Base-by-base conservation (phyloP, 202 grass and related monocot genomes). In the Musa balbisiana region DNA sequence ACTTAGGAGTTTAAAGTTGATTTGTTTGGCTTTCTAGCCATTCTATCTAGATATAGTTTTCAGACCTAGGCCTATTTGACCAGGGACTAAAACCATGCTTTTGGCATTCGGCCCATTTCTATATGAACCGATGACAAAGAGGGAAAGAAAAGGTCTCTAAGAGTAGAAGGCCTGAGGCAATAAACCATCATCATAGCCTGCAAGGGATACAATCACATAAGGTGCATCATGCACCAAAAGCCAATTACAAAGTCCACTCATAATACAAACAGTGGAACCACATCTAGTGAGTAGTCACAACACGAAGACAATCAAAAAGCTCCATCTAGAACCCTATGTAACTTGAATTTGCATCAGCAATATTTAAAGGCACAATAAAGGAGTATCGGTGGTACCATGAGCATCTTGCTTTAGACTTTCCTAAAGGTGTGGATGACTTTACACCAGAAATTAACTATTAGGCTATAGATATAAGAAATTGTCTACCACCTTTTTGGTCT, bases 401-500 rank as follows among this genome's bases (percentile, higher is more conserved):
- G 29, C 16, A 69, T 49, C 66, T 12, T 8, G 1, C 8, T 22
- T 21, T 10, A 64, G 10, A 64, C 62, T 64, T 64, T 64, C 62
- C 11, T 64, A 64, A 11, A 64, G 62, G 21, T 27, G 27, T 27
- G 27, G 0, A 6, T 43, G 4, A 43, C 33, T 43, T 15, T 16
- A 6, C 10, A 49, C 2, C 43, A 33, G 8, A n/a, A 71, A 10
- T 20, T n/a, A 71, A 10, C 3, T 21, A 51, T 3, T 52, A 52
- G 13, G 1, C 33, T 43, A 72, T 52, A 3, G 1, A 8, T 22
- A 23, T 53, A 55, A 55, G 23, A 10, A 17, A 19, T 1, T 1
- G 26, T 2, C 21, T 14, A 26, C 20, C 66, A 89, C 92, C 83
- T 92, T 96, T 84, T 86, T 92, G 27, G 74, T 17, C 51, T 84